Evolutionary conservation across 768 basidiomycete genomes (phyloP), one percentile per base, ranked within the genome.

Genomic region (Lyophyllum shimeji): DNA sequence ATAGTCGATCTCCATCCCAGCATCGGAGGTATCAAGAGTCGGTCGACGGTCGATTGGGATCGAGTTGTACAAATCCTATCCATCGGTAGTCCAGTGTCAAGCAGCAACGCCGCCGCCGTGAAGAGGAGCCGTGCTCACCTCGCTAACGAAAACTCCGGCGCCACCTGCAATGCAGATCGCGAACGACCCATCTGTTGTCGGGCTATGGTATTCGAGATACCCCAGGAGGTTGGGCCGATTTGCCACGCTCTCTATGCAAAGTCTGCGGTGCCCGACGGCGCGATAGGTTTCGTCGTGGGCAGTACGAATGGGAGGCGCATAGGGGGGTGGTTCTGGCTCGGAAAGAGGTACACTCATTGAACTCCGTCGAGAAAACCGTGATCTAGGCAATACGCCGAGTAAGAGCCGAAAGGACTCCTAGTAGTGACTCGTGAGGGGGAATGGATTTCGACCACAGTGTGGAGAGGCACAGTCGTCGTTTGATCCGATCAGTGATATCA

Each of bases 121-220:
- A 29, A 29, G 29, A 29, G 29, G 29, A 4, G 29, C 43, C 43
- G 12, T 17, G 34, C 43, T 50, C 13, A 55, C 55, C 55, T 59
- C 13, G 50, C 34, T 56, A 33, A 60, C 33, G 29, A 58, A 63
- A 51, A 53, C 52, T 7, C 62, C 62, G n/a, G 7, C 25, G n/a
- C 59, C 62, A 17, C 47, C 54, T n/a, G 62, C 59, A 37, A 63
- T 17, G 42, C 57, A 63, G 37, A 63, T 63, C 3, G 24, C 25
- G 39, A 60, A 58, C n/a, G 59, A 52, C n/a, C 62, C 61, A 52
- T 63, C 57, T 4, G 34, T 37, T 37, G 34, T 37, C 12, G 12
- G 34, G 34, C 15, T 13, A 17, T 13, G 34, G 15, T 13, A 17
- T 37, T 37, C 34, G 6, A 37, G 12, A 17, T 37, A 29, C 29